Evolutionary conservation across 2,329 filamentous ascomycete species (phyloP).

Genomic region (Talaromyces sp.): DNA sequence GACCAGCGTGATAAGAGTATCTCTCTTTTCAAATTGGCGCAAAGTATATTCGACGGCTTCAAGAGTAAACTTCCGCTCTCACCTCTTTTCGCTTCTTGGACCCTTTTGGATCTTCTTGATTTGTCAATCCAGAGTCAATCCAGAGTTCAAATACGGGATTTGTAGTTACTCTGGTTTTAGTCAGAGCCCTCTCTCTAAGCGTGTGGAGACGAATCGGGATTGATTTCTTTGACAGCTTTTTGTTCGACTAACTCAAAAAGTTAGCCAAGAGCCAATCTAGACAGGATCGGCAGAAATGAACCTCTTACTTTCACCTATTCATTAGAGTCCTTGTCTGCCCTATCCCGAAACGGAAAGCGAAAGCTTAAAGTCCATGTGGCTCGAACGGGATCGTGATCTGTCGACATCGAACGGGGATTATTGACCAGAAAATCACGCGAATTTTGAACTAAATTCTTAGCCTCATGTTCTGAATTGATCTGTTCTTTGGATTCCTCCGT

Average conservation of each 20-base stretch:
- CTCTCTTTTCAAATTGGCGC: background rate
- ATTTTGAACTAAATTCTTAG: background rate
- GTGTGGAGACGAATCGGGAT: background rate
- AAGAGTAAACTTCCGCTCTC: background rate
- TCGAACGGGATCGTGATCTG: background rate
- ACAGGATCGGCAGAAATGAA: background rate
- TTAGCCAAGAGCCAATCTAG: background rate
- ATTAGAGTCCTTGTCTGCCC: background rate
- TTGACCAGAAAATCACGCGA: background rate
- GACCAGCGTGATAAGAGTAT: too few species aligned
- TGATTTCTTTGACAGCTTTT: conserved; percentile 1
- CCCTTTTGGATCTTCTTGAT: background rate
- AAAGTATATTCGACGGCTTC: background rate
- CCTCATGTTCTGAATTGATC: background rate
- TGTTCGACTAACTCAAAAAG: background rate
- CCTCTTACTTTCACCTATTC: background rate
- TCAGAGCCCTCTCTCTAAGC: background rate
- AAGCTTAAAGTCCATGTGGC: conserved; percentile 1
- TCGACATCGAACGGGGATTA: background rate
- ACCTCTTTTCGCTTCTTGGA: background rate
- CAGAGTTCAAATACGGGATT: background rate
- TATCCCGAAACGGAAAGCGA: background rate
- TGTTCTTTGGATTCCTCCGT: background rate
- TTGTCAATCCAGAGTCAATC: background rate
- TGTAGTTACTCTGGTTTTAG: background rate